Conservation (phyloP, 768 basidiomycete genomes). For the Mycena haematopus region DNA sequence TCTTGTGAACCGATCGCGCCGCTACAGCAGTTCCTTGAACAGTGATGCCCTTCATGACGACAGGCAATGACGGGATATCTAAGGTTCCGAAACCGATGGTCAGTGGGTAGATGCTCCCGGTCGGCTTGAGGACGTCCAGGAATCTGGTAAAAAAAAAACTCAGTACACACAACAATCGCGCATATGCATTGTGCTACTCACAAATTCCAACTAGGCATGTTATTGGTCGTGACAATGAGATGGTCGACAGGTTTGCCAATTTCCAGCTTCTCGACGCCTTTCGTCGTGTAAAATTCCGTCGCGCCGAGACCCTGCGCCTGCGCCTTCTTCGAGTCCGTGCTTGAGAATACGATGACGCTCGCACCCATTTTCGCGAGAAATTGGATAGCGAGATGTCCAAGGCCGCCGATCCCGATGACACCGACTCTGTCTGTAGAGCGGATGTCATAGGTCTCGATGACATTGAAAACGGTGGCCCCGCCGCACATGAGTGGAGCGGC, state of each 20-base stretch:
- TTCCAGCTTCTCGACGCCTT: slow-evolving; percentile 33
- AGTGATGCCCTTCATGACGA: background rate
- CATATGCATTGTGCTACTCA: too few relatives aligned
- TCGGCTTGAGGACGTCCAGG: slow-evolving; percentile 21
- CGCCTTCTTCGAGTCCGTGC: slow-evolving; percentile 39
- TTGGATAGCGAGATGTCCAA: slow-evolving; percentile 47
- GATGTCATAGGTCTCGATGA: slow-evolving; percentile 15
- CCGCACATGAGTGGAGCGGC: slow-evolving; percentile 43
- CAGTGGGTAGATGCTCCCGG: slow-evolving; percentile 14
- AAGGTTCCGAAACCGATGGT: slow-evolving; percentile 6
- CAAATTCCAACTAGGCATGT: slow-evolving; percentile 23
- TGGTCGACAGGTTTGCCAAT: slow-evolving; percentile 37
- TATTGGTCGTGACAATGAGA: slow-evolving; percentile 39
- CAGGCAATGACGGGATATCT: slow-evolving; percentile 6
- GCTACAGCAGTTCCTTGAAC: slow-evolving; percentile 12
- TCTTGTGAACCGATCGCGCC: slow-evolving; percentile 18
- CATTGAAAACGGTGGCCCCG: slow-evolving; percentile 16
- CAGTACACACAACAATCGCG: too few relatives aligned
- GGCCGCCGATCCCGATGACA: slow-evolving; percentile 42
- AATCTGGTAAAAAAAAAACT: background rate
- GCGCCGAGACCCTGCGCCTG: slow-evolving; percentile 43
- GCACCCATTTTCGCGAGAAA: slow-evolving; percentile 48
- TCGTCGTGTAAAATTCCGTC: slow-evolving; percentile 42
- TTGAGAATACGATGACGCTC: slow-evolving; percentile 44
- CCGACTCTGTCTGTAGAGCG: slow-evolving; percentile 32